phyloP scores from a whole-genome alignment of 257 asterid genomes.

The Plectranthus barbatus region DNA sequence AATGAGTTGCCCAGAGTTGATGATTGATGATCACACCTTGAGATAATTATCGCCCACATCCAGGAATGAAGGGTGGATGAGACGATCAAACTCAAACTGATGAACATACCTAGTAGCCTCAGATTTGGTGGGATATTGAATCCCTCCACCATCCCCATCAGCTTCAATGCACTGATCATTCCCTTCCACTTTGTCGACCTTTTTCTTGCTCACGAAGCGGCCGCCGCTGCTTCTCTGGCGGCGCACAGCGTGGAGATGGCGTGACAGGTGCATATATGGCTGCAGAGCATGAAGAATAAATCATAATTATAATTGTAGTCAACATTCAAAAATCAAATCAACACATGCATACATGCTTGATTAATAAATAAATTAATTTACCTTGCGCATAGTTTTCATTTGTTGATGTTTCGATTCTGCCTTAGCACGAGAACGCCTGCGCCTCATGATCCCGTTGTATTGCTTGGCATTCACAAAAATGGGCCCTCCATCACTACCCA shows the following conservation, averaged over 20 bases:
- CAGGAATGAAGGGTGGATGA: constrained; percentile 14
- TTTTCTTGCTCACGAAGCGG: constrained; percentile 64
- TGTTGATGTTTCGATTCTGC: constrained; percentile 33
- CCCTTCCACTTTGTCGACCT: not conserved
- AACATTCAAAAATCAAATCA: no score
- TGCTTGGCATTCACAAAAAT: constrained; percentile 79
- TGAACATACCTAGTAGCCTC: constrained; percentile 23
- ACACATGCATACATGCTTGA: no score
- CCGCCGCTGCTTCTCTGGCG: constrained; percentile 86
- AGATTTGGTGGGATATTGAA: not conserved
- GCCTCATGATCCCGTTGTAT: constrained; percentile 65
- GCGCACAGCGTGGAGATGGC: constrained; percentile 96
- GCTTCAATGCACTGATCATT: not conserved
- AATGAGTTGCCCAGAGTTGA: not conserved
- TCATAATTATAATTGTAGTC: no score
- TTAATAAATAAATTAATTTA: not conserved
- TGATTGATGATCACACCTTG: not conserved
- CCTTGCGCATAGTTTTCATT: constrained; percentile 49
- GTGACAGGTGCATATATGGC: constrained; percentile 77
- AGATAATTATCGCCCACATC: not conserved
- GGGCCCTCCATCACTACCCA: constrained; percentile 44
- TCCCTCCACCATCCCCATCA: not conserved
- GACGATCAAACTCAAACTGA: constrained; percentile 21
- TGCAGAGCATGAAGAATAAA: not conserved
- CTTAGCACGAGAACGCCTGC: constrained; percentile 64